These are phyloP conservation scores for Vigna nakashimae DNA, from an alignment of 306 rosid genomes.

Conservation along the genomic window DNA sequence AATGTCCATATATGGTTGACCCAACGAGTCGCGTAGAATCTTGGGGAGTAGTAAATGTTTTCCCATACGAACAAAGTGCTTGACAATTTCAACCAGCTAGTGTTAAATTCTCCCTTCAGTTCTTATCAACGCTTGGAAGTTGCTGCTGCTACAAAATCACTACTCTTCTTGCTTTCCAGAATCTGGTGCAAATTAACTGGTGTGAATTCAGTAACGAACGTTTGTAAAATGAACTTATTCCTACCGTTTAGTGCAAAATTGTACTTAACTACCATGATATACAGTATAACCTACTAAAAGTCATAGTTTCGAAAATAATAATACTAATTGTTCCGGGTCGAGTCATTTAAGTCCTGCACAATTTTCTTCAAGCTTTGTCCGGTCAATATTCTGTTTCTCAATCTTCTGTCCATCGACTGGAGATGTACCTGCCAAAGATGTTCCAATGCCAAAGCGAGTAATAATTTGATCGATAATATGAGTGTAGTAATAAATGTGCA, in stretches of 20 bases:
- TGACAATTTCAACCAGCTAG: constrained; percentile 38
- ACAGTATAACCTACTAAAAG: too few relatives aligned
- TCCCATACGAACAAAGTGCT: neutral
- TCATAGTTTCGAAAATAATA: too few relatives aligned
- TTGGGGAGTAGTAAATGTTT: constrained; percentile 14
- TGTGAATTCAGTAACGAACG: neutral
- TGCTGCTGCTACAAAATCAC: neutral
- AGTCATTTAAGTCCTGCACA: too few relatives aligned
- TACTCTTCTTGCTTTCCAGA: constrained; percentile 1
- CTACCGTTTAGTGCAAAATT: neutral
- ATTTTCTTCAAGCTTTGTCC: too few relatives aligned
- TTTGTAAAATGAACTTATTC: neutral
- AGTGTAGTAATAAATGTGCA: too few relatives aligned
- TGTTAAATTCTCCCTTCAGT: constrained; percentile 19
- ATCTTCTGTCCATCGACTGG: too few relatives aligned
- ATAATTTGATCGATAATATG: too few relatives aligned
- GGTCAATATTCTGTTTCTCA: too few relatives aligned
- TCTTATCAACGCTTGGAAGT: neutral
- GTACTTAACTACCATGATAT: neutral
- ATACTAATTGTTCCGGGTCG: too few relatives aligned
- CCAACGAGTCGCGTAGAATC: constrained; percentile 25
- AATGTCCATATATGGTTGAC: constrained; percentile 13
- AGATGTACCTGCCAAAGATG: too few relatives aligned
- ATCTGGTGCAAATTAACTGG: neutral
- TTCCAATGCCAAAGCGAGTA: too few relatives aligned